Evolutionary conservation across 148 eudicot species (phyloP), one percentile per base, ranked within the genome.

Genomic region (Dysphania ambrosioides): DNA sequence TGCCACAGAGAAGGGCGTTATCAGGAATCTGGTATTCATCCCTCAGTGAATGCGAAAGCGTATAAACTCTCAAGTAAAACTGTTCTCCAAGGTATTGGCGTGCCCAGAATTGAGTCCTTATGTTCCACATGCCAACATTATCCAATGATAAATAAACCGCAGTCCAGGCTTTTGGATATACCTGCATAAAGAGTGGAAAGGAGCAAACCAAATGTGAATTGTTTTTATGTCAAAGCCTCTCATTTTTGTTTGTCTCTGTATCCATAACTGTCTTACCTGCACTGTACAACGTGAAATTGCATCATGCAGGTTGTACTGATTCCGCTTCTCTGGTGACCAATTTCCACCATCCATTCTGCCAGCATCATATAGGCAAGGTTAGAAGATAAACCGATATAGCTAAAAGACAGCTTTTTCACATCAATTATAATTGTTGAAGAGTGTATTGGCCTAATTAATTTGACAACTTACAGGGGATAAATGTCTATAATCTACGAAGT

Each of bases 271-370:
- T 2, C 6, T 62, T 68, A 92, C 97, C 92, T 92, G 97, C 61
- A 90, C 88, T 4, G 91, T 92, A 79, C 84, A 85, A 34, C 97
- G 97, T 0, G 79, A 80, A 72, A 90, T 69, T 49, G 97, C 95
- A 78, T 92, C 97, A 6, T 47, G 74, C 38, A 92, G 87, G 69
- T 92, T 92, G 80, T 92, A 92, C 49, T 86, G 82, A 41, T 78
- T 79, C 70, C 91, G 76, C 29, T 82, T 86, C 0, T 72, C 77
- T 31, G 87, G 75, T 26, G 58, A 78, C 97, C 96, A 92, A 58
- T 34, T 21, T 12, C 96, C 97, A 53, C 83, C 83, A 73, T 90
- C 91, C 93, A 92, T 87, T 62, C 97, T 92, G 87, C 78, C 38
- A 62, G 47, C 30, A 13, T n/a, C n/a, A n/a, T n/a, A 8, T 12